Percentiles rank a stretch among this genome's conserved stretches.
Evolutionary conservation across 2,329 filamentous ascomycete species (phyloP).

Genomic region (Aspergillus fischeri): DNA sequence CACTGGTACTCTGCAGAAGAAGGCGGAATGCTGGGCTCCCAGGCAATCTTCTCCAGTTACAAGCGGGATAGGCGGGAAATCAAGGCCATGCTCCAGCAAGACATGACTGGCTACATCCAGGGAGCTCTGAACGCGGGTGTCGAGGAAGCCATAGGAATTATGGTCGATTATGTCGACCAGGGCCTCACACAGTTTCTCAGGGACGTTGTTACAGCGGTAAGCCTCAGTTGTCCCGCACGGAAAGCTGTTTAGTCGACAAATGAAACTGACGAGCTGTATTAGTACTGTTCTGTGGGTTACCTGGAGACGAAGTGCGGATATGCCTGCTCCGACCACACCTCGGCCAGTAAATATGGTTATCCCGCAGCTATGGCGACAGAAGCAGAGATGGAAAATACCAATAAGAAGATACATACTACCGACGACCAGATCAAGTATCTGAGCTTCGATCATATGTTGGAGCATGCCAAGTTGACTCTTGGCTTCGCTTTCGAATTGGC

Average conservation of each 20-base stretch:
- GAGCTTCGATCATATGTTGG: constrained; percentile 84
- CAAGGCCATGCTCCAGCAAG: constrained; percentile 96
- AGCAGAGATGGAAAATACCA: constrained; percentile 55
- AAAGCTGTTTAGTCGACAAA: neutral
- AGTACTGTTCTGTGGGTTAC: constrained; percentile 86
- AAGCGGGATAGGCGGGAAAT: constrained; percentile 68
- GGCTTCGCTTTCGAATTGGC: constrained; percentile 81
- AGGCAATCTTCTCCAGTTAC: constrained; percentile 83
- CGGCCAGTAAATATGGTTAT: constrained; percentile 62
- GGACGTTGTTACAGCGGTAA: constrained; percentile 67
- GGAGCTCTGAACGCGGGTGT: constrained; percentile 77
- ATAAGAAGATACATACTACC: constrained; percentile 69
- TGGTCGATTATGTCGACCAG: constrained; percentile 84
- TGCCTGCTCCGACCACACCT: constrained; percentile 69
- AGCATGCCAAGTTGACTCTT: constrained; percentile 81
- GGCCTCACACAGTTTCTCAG: constrained; percentile 87
- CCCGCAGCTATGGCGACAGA: constrained; percentile 63
- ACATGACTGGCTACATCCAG: constrained; percentile 91
- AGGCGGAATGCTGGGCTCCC: constrained; percentile 78
- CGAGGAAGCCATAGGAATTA: constrained; percentile 83
- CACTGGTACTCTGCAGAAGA: constrained; percentile 95
- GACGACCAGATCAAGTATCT: constrained; percentile 68
- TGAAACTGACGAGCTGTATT: constrained; percentile 9
- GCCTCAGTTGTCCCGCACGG: constrained; percentile 10
- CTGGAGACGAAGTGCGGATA: constrained; percentile 86